Conservation (phyloP, 306 rosid species). For the Arachis hypogaea region DNA sequence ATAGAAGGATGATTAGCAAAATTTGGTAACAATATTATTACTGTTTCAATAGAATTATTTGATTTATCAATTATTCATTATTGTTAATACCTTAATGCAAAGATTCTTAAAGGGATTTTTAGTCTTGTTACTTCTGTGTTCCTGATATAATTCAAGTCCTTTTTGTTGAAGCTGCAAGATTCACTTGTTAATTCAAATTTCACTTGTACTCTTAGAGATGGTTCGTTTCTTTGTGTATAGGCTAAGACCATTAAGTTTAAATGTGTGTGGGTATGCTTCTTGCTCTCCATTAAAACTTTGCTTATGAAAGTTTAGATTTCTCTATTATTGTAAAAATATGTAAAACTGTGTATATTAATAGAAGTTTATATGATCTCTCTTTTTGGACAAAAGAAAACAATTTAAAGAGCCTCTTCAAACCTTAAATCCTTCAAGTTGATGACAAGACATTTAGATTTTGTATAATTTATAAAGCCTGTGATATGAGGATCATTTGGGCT, state of each 20-base stretch:
- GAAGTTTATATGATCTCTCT: slow-evolving; percentile 5
- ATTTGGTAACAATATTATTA: too few relatives aligned
- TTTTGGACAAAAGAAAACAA: slow-evolving; percentile 6
- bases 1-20: too few relatives aligned
- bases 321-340: not conserved
- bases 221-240: not conserved
- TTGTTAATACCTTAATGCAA: too few relatives aligned
- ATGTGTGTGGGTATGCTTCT: too few relatives aligned
- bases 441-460: slow-evolving; percentile 22
- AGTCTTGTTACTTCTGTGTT: not conserved
- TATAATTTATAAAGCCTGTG: slow-evolving; percentile 14
- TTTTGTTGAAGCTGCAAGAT: slow-evolving; percentile 9
- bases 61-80: too few relatives aligned
- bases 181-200: slow-evolving; percentile 13
- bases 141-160: not conserved
- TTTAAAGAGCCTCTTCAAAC: slow-evolving; percentile 20
- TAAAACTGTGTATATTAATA: not conserved
- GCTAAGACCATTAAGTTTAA: not conserved
- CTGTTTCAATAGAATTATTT: too few relatives aligned
- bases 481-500: slow-evolving; percentile 14
- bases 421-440: slow-evolving; percentile 12
- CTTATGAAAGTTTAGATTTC: not conserved
- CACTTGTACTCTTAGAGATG: not conserved
- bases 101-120: too few relatives aligned
- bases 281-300: not conserved